These are phyloP conservation scores for Margaritispora aquatica DNA, from an alignment of 495 filamentous ascomycete genomes.

Conservation along the genomic window DNA sequence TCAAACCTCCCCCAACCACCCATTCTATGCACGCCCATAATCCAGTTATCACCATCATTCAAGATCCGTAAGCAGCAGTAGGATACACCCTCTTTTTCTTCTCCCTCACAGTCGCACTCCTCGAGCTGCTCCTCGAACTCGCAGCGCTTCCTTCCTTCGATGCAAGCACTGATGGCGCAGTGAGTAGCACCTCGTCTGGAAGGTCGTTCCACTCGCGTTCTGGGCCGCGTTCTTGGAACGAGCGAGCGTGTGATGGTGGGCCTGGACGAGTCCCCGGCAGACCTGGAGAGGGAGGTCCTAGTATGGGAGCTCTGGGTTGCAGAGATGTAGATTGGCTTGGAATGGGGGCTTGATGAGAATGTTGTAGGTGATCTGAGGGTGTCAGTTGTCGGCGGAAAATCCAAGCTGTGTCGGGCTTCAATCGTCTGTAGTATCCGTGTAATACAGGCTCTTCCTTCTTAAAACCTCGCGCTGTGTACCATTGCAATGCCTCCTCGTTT, in stretches of 20 bases:
- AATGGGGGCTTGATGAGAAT: too few species aligned
- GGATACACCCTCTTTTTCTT: slow-evolving; percentile 48
- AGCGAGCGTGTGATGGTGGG: slow-evolving; percentile 19
- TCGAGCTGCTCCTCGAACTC: slow-evolving; percentile 37
- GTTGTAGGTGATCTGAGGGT: slow-evolving; percentile 15
- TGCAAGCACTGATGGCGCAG: slow-evolving; percentile 2
- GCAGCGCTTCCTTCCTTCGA: slow-evolving; percentile 18
- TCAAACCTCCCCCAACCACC: too few species aligned
- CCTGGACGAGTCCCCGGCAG: neutral
- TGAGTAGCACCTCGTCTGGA: slow-evolving; percentile 38
- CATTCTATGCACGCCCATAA: neutral
- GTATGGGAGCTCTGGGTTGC: neutral
- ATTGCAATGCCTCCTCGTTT: slow-evolving; percentile 77
- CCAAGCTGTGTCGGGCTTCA: slow-evolving; percentile 75
- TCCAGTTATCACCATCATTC: neutral
- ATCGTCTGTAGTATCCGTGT: slow-evolving; percentile 75
- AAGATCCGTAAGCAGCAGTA: slow-evolving; percentile 37
- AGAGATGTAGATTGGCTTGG: neutral
- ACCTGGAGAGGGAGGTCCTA: neutral
- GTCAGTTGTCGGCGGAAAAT: slow-evolving; percentile 46
- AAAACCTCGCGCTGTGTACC: slow-evolving; percentile 86
- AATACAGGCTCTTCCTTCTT: slow-evolving; percentile 43
- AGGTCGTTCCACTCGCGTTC: slow-evolving; percentile 53
- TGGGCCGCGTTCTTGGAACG: slow-evolving; percentile 44
- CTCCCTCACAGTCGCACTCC: slow-evolving; percentile 40